Conservation (phyloP, 495 filamentous ascomycete genomes). For the Lentithecium fluviatile region DNA sequence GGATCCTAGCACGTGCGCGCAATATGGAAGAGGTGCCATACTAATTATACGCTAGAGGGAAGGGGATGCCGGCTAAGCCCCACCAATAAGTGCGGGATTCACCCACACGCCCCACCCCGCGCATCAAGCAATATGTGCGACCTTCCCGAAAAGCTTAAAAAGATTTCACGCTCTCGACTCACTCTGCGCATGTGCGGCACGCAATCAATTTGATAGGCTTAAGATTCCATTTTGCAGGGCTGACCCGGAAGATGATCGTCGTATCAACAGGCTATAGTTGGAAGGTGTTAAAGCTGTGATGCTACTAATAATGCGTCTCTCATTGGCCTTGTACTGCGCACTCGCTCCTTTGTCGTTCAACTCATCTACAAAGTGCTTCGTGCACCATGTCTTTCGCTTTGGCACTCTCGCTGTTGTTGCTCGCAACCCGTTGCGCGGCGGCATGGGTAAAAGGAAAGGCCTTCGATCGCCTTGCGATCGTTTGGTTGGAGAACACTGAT, state of each 20-base stretch:
- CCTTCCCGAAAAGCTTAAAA: neutral
- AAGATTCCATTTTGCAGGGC: neutral
- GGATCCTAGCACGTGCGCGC: no score
- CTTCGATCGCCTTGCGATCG: conserved; percentile 40
- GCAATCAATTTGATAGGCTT: conserved; percentile 1
- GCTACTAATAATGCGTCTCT: no score
- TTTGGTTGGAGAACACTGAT: conserved; percentile 45
- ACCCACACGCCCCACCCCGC: neutral
- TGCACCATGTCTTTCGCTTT: no score
- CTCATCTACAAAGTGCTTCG: no score
- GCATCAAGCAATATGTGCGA: neutral
- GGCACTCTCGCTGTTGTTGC: conserved; percentile 23
- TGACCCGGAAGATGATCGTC: no score
- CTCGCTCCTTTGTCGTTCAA: no score
- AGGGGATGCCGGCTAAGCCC: no score
- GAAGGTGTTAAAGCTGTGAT: no score
- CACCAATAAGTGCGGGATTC: neutral
- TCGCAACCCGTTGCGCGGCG: neutral
- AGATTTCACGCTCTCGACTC: neutral
- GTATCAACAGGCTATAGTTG: no score
- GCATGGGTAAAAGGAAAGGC: conserved; percentile 42
- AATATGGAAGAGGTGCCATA: no score
- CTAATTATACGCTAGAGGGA: no score
- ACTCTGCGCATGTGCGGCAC: neutral
- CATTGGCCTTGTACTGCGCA: no score